Conservation (phyloP, 2,329 filamentous ascomycete genomes). For the Coniochaeta hoffmannii region DNA sequence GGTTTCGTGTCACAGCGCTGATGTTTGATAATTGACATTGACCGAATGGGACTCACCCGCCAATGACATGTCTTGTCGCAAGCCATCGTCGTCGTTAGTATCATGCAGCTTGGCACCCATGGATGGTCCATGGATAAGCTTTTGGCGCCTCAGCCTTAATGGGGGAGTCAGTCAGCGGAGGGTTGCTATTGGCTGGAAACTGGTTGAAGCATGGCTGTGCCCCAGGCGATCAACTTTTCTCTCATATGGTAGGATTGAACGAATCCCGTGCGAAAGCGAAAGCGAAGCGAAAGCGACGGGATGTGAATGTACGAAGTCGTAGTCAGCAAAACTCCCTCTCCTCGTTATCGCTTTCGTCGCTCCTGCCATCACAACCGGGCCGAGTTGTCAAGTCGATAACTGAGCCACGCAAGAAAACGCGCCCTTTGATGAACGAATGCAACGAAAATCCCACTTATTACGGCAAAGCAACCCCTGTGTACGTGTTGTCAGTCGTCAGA, state of each 20-base stretch:
- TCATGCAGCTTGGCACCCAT: no score
- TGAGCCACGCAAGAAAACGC: neutral
- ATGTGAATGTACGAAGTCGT: no score
- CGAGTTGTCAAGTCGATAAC: neutral
- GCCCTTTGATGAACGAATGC: neutral
- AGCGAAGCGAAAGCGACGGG: neutral
- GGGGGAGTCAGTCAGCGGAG: neutral
- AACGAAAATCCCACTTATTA: no score
- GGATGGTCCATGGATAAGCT: no score
- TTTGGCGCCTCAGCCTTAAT: neutral
- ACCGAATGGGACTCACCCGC: neutral
- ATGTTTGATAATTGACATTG: neutral
- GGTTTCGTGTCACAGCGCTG: neutral
- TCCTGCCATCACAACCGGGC: neutral
- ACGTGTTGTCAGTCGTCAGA: no score
- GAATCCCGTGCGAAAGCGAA: neutral
- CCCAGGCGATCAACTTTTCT: neutral
- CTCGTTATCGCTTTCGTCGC: slow-evolving; percentile 1
- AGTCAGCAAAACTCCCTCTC: no score
- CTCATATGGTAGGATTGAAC: no score
- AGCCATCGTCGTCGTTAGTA: neutral
- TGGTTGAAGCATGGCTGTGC: neutral
- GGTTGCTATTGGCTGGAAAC: neutral
- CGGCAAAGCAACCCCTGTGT: no score
- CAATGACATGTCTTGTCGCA: neutral